Base-by-base conservation (phyloP, 2,329 filamentous ascomycete genomes). In the Pyricularia pennisetigena region DNA sequence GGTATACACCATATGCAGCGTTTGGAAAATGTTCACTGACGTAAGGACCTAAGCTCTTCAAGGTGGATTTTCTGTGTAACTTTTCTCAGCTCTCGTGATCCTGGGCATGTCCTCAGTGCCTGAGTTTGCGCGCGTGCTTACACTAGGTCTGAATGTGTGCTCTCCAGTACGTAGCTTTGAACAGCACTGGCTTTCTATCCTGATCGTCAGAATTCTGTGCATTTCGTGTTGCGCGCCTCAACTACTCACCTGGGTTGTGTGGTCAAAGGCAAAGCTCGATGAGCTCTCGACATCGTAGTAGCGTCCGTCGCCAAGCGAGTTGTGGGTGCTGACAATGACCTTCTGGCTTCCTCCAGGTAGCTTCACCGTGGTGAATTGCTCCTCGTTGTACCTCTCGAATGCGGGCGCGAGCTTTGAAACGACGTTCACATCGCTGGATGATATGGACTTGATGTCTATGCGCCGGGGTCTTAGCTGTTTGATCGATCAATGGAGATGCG, bases 371-470 rank as follows among this genome's bases (percentile, higher is more conserved):
- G 88, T 82, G 78, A 97, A 91, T 79, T 99, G 95, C 79, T 94
- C 90, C 80, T 99, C 94, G 75, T 98, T 97, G 85, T 99, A 98
- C 79, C 91, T 93, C 80, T 94, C 85, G 78, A 97, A 96, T 0
- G 95, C 93, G 0, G 93, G 91, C 7, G 85, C 86, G 67, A 97
- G 89, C 71, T 91, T 88, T 70, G 87, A 81, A 68, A 94, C 81
- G 70, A 95, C 82, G 68, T 85, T 82, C 54, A 88, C 86, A 61
- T 88, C 87, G 73, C 90, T 87, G 70, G 87, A 82, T 23, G 93
- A 93, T 62, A 99, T 85, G 66, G 88, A 85, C 79, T 97, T 97
- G 83, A 99, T 96, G 77, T 97, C 95, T 96, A 78, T 67, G 57
- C 67, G 71, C 26, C 26, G 20, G 6, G 14, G 3, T 66, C 23